phyloP scores from a whole-genome alignment of 208 protist species.

The Crithidia brevicula region DNA sequence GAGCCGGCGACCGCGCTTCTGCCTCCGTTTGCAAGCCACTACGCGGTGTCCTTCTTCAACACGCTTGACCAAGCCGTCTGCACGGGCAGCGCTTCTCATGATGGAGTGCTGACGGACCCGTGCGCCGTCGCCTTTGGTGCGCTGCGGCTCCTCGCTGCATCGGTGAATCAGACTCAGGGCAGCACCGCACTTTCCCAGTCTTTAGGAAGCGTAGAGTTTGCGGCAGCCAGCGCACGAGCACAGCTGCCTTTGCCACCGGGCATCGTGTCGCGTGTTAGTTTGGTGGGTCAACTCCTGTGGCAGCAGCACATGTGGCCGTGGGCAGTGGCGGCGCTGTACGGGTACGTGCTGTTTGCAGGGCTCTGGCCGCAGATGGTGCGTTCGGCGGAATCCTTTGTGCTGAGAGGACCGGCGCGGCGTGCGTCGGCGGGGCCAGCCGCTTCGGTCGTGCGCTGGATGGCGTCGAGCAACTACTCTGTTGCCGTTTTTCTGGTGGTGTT shows the following conservation, averaged over 20 bases:
- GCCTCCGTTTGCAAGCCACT: neutral
- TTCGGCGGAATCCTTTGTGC: neutral
- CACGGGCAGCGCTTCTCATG: conserved; percentile 39
- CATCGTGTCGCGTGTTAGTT: conserved; percentile 8
- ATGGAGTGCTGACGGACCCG: conserved; percentile 40
- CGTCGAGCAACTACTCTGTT: conserved; percentile 5
- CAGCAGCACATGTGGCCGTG: conserved; percentile 28
- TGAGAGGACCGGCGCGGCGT: neutral
- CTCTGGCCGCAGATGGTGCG: conserved; percentile 1
- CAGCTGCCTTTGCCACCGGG: conserved; percentile 7
- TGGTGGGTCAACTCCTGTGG: conserved; percentile 16
- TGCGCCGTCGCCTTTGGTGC: conserved; percentile 38
- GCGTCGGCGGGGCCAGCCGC: neutral
- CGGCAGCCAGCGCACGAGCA: neutral
- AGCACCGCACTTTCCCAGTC: neutral
- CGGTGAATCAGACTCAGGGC: neutral
- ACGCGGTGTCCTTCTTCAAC: conserved; percentile 15
- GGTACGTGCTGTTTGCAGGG: conserved; percentile 9
- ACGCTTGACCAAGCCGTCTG: conserved; percentile 40
- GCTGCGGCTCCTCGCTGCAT: conserved; percentile 18
- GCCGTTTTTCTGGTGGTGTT: conserved; percentile 6
- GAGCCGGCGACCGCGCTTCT: conserved; percentile 27
- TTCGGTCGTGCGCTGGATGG: neutral
- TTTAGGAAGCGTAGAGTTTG: neutral
- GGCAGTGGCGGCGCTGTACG: conserved; percentile 14